Percentiles rank a stretch among this genome's conserved stretches.
Evolutionary conservation across 441 rosid species (phyloP).

Genomic region (Gossypium aridum): DNA sequence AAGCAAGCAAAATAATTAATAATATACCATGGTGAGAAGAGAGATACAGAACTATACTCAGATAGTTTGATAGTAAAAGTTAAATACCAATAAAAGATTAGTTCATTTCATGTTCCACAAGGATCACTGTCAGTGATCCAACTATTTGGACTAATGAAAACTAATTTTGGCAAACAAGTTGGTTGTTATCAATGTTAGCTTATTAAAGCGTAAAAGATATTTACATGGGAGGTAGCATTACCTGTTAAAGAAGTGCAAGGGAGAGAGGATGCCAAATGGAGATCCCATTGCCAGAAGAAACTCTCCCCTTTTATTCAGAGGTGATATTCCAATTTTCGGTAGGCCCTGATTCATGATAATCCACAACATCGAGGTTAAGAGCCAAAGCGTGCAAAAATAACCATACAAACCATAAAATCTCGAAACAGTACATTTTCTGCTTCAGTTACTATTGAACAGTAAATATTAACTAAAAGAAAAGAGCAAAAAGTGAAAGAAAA

Average conservation of each 20-base stretch:
- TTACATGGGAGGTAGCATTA: constrained; percentile 18
- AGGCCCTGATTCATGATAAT: constrained; percentile 44
- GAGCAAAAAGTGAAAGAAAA: constrained; percentile 5
- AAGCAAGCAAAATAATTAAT: constrained; percentile 7
- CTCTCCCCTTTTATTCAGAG: constrained; percentile 54
- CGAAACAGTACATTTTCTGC: neutral
- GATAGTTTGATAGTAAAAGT: constrained; percentile 9
- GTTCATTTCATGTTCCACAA: neutral
- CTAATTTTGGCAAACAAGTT: constrained; percentile 1
- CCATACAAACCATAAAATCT: constrained; percentile 2
- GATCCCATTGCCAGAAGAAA: constrained; percentile 79
- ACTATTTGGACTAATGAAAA: neutral
- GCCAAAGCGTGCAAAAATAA: constrained; percentile 1
- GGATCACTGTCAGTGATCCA: neutral
- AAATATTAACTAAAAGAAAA: neutral
- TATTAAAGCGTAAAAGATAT: constrained; percentile 6
- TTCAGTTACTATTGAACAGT: neutral
- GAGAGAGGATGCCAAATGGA: constrained; percentile 92
- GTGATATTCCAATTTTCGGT: constrained; percentile 34
- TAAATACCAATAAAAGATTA: neutral
- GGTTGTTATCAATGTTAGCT: neutral
- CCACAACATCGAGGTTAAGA: constrained; percentile 12
- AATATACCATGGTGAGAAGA: neutral
- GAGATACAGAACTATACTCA: neutral
- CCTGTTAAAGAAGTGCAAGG: constrained; percentile 90